Base-by-base conservation (phyloP, 2,329 filamentous ascomycete species). In the Aureobasidium uvarum region DNA sequence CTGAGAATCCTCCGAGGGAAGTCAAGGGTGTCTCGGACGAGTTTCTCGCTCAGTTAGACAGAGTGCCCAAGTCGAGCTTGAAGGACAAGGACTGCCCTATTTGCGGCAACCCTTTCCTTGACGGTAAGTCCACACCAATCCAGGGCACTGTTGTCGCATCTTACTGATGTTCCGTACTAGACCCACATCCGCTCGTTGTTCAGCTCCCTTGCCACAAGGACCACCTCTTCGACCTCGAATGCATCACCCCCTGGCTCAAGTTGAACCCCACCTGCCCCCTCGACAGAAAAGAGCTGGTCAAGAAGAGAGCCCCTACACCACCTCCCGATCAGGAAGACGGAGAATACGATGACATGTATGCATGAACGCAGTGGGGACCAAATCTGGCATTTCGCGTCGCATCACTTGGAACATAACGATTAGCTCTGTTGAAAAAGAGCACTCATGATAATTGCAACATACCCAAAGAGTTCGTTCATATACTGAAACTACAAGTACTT, bases 211-310 rank as follows among this genome's bases (percentile, higher is more conserved):
- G 86, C 69, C 84, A 88, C 72, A 78, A 82, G 18, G 82, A 82
- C 43, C 86, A 89, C 72, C 71, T 85, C 23, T 88, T 88, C 74
- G 86, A 89, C 75, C 74, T 88, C 31, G 86, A 88, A 70, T 89
- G 86, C 74, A 85, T 89, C 67, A 76, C 81, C 66, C 86, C 86
- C 0, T 89, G 86, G 86, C 74, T 89, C 68, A 82, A 86, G 69
- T 77, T 88, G 64, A 84, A 86, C 68, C 83, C 84, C 10, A 88
- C 85, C 23, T 89, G 86, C 75, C 86, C 86, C 20, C 77, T 88
- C 55, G 85, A 88, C 72, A 80, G 86, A 59, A 80, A 82, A 71
- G 82, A 84, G 72, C 78, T 88, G 66, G 77, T 84, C 20, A 85
- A 86, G 76, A 80, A 83, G 75, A 74, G 83, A 78, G 68, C 69